Percentiles rank a stretch among this genome's conserved stretches.
phyloP scores from a whole-genome alignment of 768 basidiomycete genomes.

The Filobasidium floriforme region DNA sequence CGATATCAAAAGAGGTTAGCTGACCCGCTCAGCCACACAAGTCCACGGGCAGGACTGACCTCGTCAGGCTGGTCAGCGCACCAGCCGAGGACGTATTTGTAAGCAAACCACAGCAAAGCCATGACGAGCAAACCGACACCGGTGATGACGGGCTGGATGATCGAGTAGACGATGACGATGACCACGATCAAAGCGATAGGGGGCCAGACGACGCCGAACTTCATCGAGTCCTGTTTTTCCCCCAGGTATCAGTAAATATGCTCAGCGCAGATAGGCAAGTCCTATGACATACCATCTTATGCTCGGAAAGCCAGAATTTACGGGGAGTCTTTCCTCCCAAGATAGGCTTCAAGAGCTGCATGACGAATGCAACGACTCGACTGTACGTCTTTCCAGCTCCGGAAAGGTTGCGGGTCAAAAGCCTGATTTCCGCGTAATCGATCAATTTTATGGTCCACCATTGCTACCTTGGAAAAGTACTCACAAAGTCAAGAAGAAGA shows the following conservation, averaged over 20 bases:
- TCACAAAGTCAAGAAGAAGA: constrained; percentile 46
- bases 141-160: constrained; percentile 46
- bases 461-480: constrained; percentile 14
- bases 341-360: constrained; percentile 36
- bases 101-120: constrained; percentile 40
- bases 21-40: background rate
- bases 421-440: constrained; percentile 18
- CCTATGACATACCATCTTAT: constrained; percentile 25
- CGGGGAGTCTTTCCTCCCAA: constrained; percentile 43
- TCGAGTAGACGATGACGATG: constrained; percentile 45
- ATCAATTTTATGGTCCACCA: background rate
- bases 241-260: background rate
- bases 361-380: constrained; percentile 39
- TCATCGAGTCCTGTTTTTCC: constrained; percentile 20
- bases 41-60: background rate
- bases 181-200: constrained; percentile 40
- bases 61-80: constrained; percentile 44
- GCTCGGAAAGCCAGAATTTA: constrained; percentile 36
- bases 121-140: constrained; percentile 42
- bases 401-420: constrained; percentile 40
- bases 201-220: constrained; percentile 38
- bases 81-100: constrained; percentile 46
- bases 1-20: background rate
- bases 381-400: constrained; percentile 39
- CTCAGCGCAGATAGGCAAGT: background rate